A percentile compares a stretch with the other conserved stretches of the same genome.
These are phyloP conservation scores for Hygrophorus pudorinus DNA, from an alignment of 768 basidiomycete genomes.

Conservation along the genomic window DNA sequence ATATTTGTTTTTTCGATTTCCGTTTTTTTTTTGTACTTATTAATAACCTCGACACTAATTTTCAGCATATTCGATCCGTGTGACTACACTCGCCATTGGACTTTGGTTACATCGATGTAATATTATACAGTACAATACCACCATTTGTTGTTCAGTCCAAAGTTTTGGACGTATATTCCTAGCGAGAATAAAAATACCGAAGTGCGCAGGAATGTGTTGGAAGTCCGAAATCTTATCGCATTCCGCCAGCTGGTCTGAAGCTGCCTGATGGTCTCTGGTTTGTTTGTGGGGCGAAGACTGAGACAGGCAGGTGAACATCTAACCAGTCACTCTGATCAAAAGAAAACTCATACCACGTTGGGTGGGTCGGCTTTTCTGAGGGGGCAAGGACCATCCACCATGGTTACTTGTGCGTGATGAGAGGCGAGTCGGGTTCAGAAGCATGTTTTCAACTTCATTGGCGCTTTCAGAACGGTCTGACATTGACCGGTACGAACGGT, in stretches of 20 bases:
- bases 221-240: too few species aligned
- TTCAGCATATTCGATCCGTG: background rate
- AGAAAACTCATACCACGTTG: conserved; percentile 13
- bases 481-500: conserved; percentile 33
- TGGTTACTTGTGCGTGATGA: conserved; percentile 15
- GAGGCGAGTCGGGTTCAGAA: conserved; percentile 22
- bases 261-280: conserved; percentile 27
- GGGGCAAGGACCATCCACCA: conserved; percentile 27
- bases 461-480: conserved; percentile 60
- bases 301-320: background rate
- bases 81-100: background rate
- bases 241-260: conserved; percentile 35
- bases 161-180: too few species aligned
- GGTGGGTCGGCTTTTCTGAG: conserved; percentile 15
- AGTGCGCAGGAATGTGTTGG: too few species aligned
- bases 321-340: background rate
- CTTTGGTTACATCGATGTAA: background rate
- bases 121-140: background rate
- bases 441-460: conserved; percentile 63
- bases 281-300: conserved; percentile 32
- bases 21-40: background rate
- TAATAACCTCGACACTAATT: background rate
- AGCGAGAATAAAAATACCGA: too few species aligned
- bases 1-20: background rate
- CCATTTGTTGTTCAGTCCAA: conserved; percentile 1